phyloP scores from a whole-genome alignment of 352 stramenopile genomes.

The Phytophthora meadii region DNA sequence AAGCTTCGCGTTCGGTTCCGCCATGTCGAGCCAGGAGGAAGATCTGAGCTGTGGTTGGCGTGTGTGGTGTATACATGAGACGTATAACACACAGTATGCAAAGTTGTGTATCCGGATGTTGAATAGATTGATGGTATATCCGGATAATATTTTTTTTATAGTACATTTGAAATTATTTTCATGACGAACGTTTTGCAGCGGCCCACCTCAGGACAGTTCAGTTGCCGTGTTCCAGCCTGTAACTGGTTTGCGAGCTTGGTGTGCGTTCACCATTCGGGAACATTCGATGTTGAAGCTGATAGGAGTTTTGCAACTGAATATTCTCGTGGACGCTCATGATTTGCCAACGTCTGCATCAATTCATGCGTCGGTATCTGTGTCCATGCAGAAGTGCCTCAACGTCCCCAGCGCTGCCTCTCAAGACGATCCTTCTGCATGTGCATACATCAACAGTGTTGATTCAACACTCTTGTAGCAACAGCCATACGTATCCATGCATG shows the following conservation, averaged over 20 bases:
- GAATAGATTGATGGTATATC: too few relatives aligned
- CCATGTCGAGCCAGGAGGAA: constrained; percentile 29
- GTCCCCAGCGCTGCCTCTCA: neutral
- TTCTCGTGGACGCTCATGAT: constrained; percentile 29
- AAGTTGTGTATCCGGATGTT: too few relatives aligned
- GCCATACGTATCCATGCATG: neutral
- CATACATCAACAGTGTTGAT: too few relatives aligned
- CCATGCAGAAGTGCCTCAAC: neutral
- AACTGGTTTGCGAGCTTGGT: too few relatives aligned
- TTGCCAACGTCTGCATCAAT: constrained; percentile 1
- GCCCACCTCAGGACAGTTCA: constrained; percentile 1
- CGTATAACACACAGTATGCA: too few relatives aligned
- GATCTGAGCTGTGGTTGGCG: constrained; percentile 22
- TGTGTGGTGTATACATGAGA: neutral
- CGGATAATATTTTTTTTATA: too few relatives aligned
- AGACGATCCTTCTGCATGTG: too few relatives aligned
- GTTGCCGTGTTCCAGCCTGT: too few relatives aligned
- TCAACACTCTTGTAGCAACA: too few relatives aligned
- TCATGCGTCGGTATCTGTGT: neutral
- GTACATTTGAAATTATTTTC: too few relatives aligned
- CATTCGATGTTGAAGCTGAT: constrained; percentile 35
- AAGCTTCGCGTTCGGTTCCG: constrained; percentile 72
- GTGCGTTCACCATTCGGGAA: constrained; percentile 19
- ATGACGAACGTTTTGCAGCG: too few relatives aligned
- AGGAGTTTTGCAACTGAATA: constrained; percentile 29